phyloP scores from a whole-genome alignment of 352 stramenopile species.

The Peronospora tabacina region DNA sequence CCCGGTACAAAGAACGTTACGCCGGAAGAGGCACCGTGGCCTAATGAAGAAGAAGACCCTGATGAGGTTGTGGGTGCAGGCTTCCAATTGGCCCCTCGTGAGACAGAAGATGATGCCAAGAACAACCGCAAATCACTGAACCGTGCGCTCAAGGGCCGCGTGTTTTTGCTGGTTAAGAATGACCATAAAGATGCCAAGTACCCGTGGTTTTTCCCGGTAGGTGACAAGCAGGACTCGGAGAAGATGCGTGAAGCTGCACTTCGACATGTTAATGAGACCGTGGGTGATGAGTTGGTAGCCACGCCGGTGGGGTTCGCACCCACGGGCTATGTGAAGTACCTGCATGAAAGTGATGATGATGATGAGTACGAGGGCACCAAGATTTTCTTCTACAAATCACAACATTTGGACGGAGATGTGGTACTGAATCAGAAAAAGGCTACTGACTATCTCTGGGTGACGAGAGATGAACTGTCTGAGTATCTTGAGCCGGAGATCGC shows the following conservation, averaged over 20 bases:
- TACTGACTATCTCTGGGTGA: constrained; percentile 78
- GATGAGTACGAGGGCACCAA: constrained; percentile 68
- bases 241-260: constrained; percentile 80
- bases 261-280: constrained; percentile 41
- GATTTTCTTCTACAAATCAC: constrained; percentile 85
- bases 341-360: constrained; percentile 43
- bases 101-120: constrained; percentile 64
- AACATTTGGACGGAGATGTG: constrained; percentile 54
- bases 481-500: constrained; percentile 65
- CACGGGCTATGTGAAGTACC: constrained; percentile 66
- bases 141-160: constrained; percentile 67
- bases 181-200: constrained; percentile 38
- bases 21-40: constrained; percentile 63
- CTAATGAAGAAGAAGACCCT: constrained; percentile 48
- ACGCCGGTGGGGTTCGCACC: constrained; percentile 63
- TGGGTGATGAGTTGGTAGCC: constrained; percentile 42
- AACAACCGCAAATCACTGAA: constrained; percentile 86
- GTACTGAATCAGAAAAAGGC: constrained; percentile 50
- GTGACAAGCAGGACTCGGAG: constrained; percentile 49
- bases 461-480: constrained; percentile 59
- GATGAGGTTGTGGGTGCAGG: constrained; percentile 67
- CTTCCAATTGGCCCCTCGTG: constrained; percentile 66
- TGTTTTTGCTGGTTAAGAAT: constrained; percentile 75
- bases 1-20: constrained; percentile 59
- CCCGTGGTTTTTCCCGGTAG: constrained; percentile 73